A percentile compares a stretch with the other conserved stretches of the same genome.
phyloP scores from a whole-genome alignment of 108 stramenopile species.

The Fragilariopsis cylindrus region DNA sequence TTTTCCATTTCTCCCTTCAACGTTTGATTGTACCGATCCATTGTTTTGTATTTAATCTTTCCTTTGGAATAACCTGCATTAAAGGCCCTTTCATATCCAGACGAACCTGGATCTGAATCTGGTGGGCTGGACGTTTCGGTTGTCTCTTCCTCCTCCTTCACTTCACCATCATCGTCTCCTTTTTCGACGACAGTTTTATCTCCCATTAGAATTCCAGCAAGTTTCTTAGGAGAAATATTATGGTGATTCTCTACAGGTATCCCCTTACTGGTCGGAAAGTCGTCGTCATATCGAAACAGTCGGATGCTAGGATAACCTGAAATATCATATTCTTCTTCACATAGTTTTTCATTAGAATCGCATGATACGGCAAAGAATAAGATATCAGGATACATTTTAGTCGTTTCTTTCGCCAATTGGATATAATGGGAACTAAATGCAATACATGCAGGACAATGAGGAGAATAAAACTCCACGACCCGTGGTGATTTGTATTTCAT shows the following conservation, averaged over 20 bases:
- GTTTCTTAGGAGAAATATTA: background rate
- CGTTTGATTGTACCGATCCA: background rate
- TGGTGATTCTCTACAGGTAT: background rate
- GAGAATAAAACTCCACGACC: conserved; percentile 48
- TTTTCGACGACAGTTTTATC: background rate
- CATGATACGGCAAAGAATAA: conserved; percentile 51
- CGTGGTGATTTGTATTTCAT: conserved; percentile 20
- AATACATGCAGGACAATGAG: conserved; percentile 34
- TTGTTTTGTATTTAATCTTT: background rate
- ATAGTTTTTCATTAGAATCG: conserved; percentile 26
- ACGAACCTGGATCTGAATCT: background rate
- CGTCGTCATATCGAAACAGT: conserved; percentile 18
- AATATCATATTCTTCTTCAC: conserved; percentile 21
- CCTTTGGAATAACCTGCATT: background rate
- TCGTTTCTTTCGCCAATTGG: conserved; percentile 24
- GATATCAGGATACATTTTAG: conserved; percentile 19
- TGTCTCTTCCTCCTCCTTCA: conserved; percentile 1
- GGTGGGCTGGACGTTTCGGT: background rate
- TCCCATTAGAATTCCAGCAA: background rate
- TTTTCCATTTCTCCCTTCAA: background rate
- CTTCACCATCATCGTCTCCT: conserved; percentile 9
- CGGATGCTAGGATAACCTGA: conserved; percentile 23
- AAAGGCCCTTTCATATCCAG: background rate
- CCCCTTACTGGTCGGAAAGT: conserved; percentile 7
- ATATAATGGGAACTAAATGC: conserved; percentile 35